A percentile compares a stretch with the other conserved stretches of the same genome.
phyloP scores from a whole-genome alignment of 495 filamentous ascomycete genomes.

The Aspergillus diversus region DNA sequence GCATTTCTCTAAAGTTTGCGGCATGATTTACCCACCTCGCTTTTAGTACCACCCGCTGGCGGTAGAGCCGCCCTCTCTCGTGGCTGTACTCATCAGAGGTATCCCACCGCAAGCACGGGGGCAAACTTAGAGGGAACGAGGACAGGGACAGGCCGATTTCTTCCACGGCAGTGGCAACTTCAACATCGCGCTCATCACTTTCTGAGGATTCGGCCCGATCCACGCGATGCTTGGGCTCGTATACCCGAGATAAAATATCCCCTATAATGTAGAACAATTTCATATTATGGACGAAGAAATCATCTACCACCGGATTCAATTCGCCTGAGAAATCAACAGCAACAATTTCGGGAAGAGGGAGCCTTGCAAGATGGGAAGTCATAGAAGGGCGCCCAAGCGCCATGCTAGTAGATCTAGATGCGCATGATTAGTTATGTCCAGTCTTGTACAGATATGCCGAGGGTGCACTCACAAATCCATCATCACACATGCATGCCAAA shows the following conservation, averaged over 20 bases:
- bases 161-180: not conserved
- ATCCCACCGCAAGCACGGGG: not conserved
- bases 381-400: conserved; percentile 51
- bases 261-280: conserved; percentile 6
- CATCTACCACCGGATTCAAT: not conserved
- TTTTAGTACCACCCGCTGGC: conserved; percentile 43
- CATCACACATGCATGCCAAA: conserved; percentile 52
- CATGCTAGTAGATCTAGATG: conserved; percentile 49
- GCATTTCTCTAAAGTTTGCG: not conserved
- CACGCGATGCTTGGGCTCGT: conserved; percentile 1
- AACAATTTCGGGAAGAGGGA: conserved; percentile 9
- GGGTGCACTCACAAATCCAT: conserved; percentile 44
- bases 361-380: conserved; percentile 40
- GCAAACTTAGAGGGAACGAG: not conserved
- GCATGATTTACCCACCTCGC: conserved; percentile 32
- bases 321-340: not conserved
- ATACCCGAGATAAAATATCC: conserved; percentile 5
- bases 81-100: not conserved
- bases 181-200: conserved; percentile 22
- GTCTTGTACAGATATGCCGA: not conserved
- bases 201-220: conserved; percentile 14
- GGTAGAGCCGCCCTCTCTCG: conserved; percentile 4
- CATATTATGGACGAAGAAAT: conserved; percentile 2
- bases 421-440: not conserved
- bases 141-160: not conserved